Conservation (phyloP, 2,329 filamentous ascomycete genomes). For the Ceratocystis smalleyi region DNA sequence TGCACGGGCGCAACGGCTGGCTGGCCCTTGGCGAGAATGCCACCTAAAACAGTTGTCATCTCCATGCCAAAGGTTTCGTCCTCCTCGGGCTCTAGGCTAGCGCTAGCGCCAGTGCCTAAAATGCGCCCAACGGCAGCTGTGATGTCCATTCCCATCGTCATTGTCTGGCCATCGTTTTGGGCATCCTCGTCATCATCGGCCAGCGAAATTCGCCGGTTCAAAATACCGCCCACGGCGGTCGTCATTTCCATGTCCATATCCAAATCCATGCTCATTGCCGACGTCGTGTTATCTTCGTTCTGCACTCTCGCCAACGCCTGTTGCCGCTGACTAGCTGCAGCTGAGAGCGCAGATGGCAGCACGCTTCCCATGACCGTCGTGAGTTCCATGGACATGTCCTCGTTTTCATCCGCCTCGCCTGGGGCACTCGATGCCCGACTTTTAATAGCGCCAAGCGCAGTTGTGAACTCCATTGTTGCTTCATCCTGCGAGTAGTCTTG, state of each 20-base stretch:
- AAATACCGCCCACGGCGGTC: constrained; percentile 61
- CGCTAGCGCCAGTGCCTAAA: constrained; percentile 24
- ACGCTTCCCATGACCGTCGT: constrained; percentile 49
- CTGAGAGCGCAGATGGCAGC: constrained; percentile 23
- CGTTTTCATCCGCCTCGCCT: constrained; percentile 32
- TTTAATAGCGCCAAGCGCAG: constrained; percentile 56
- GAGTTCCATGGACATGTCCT: constrained; percentile 68
- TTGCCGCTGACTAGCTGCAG: constrained; percentile 22
- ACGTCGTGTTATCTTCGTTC: constrained; percentile 20
- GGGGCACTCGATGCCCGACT: constrained; percentile 22
- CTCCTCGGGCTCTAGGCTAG: constrained; percentile 17
- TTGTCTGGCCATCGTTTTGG: constrained; percentile 22
- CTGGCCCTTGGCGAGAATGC: constrained; percentile 32
- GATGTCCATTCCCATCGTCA: constrained; percentile 43
- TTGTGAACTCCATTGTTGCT: constrained; percentile 69
- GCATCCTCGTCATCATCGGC: constrained; percentile 22
- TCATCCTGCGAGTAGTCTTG: constrained; percentile 30
- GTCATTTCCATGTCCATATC: constrained; percentile 95
- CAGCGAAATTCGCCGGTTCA: constrained; percentile 33
- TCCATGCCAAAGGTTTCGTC: constrained; percentile 47
- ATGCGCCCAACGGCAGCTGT: constrained; percentile 43
- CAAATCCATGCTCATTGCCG: constrained; percentile 48
- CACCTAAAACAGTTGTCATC: constrained; percentile 47
- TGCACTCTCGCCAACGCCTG: constrained; percentile 19
- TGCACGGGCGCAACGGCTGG: background rate